phyloP scores from a whole-genome alignment of 169 alveolate genomes.

The Plasmodium yoelii region DNA sequence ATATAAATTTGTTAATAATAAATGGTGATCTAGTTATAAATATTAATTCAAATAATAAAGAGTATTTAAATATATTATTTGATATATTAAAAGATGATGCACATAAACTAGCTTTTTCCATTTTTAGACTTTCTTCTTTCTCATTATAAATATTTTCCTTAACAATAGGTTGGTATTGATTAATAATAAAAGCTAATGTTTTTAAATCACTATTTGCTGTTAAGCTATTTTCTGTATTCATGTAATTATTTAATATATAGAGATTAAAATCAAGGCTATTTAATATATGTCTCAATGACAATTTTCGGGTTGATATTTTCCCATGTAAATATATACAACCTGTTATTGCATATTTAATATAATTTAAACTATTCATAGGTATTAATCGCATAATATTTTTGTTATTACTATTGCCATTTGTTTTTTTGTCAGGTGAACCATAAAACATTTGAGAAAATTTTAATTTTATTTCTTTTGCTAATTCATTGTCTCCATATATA shows the following conservation, averaged over 20 bases:
- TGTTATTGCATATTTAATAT: slow-evolving; percentile 63
- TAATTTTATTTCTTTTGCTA: slow-evolving; percentile 28
- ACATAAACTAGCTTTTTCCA: slow-evolving; percentile 51
- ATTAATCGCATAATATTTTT: slow-evolving; percentile 2
- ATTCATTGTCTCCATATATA: neutral
- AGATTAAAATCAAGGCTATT: slow-evolving; percentile 43
- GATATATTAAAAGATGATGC: slow-evolving; percentile 44
- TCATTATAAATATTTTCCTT: slow-evolving; percentile 52
- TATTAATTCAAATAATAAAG: slow-evolving; percentile 61
- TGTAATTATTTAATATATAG: slow-evolving; percentile 18
- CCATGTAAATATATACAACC: slow-evolving; percentile 60
- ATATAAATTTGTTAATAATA: slow-evolving; percentile 51
- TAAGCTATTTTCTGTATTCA: slow-evolving; percentile 1
- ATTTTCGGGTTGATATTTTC: slow-evolving; percentile 22
- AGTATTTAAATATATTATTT: slow-evolving; percentile 29
- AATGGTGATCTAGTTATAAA: slow-evolving; percentile 70
- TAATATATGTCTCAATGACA: slow-evolving; percentile 48
- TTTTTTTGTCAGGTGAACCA: neutral
- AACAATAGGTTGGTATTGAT: slow-evolving; percentile 40
- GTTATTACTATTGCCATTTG: neutral
- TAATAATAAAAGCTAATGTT: neutral
- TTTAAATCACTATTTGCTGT: slow-evolving; percentile 12
- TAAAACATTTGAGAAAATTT: slow-evolving; percentile 52
- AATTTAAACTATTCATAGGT: slow-evolving; percentile 12
- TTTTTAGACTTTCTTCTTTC: slow-evolving; percentile 55